phyloP scores from a whole-genome alignment of 192 early-diverging fungal genomes.

The Kappamyces sp. region DNA sequence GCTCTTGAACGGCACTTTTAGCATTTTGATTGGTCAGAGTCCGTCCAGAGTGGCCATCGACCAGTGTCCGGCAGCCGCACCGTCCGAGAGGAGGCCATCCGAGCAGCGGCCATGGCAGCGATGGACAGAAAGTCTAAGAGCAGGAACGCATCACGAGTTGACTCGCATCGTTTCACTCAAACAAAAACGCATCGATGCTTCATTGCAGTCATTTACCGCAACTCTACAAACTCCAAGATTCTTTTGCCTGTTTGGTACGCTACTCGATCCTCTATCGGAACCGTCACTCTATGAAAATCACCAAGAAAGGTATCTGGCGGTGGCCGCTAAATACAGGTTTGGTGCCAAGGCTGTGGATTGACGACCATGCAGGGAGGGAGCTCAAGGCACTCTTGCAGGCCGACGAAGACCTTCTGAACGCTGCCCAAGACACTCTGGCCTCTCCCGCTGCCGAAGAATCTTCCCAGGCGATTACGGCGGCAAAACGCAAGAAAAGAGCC shows the following conservation, averaged over 20 bases:
- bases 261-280: conserved; percentile 25
- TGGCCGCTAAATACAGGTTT: neutral
- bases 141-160: no score
- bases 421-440: neutral
- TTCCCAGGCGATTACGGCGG: neutral
- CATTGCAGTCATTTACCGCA: no score
- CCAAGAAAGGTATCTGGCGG: conserved; percentile 14
- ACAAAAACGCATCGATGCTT: no score
- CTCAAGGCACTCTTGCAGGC: conserved; percentile 20
- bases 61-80: no score
- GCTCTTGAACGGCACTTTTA: conserved; percentile 10
- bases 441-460: neutral
- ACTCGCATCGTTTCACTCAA: no score
- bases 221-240: neutral
- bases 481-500: neutral
- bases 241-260: conserved; percentile 24
- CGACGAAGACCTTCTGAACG: conserved; percentile 22
- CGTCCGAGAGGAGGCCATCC: no score
- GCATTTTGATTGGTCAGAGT: conserved; percentile 14
- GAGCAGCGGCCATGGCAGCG: no score
- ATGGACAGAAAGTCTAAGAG: no score
- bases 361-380: conserved; percentile 5
- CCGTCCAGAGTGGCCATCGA: no score
- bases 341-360: neutral
- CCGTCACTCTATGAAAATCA: conserved; percentile 21